Evolutionary conservation across 768 basidiomycete species (phyloP).

Genomic region (Russula sp.): DNA sequence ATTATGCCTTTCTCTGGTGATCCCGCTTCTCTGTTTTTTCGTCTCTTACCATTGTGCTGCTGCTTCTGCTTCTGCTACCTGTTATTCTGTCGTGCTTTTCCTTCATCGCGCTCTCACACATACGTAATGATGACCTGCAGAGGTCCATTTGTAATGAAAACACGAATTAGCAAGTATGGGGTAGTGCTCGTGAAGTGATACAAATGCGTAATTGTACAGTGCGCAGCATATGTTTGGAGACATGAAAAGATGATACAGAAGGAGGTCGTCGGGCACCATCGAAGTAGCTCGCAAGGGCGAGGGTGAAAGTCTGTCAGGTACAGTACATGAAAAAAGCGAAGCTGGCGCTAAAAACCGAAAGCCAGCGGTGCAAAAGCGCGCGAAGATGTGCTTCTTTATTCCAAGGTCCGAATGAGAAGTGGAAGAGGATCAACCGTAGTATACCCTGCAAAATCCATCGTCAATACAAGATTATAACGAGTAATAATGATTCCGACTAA

Average conservation of each 20-base stretch:
- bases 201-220: slow-evolving; percentile 28
- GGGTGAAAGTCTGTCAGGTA: slow-evolving; percentile 11
- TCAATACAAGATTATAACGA: background rate
- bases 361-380: slow-evolving; percentile 10
- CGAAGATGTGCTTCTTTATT: slow-evolving; percentile 17
- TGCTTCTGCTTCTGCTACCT: background rate
- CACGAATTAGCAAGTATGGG: slow-evolving; percentile 23
- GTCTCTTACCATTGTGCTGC: background rate
- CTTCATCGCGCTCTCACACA: no score
- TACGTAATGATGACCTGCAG: background rate
- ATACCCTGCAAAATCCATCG: slow-evolving; percentile 25
- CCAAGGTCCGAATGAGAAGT: slow-evolving; percentile 13
- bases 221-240: slow-evolving; percentile 14
- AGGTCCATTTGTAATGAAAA: slow-evolving; percentile 10
- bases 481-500: slow-evolving; percentile 41
- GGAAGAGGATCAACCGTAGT: slow-evolving; percentile 26
- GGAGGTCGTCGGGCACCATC: background rate
- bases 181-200: slow-evolving; percentile 24
- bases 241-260: background rate
- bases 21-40: background rate
- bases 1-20: background rate
- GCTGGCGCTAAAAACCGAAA: slow-evolving; percentile 17
- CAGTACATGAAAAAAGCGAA: background rate
- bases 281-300: slow-evolving; percentile 9
- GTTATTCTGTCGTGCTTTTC: background rate